Base-by-base conservation (phyloP, 805 yeast species). In the Priceomyces melissophilus region DNA sequence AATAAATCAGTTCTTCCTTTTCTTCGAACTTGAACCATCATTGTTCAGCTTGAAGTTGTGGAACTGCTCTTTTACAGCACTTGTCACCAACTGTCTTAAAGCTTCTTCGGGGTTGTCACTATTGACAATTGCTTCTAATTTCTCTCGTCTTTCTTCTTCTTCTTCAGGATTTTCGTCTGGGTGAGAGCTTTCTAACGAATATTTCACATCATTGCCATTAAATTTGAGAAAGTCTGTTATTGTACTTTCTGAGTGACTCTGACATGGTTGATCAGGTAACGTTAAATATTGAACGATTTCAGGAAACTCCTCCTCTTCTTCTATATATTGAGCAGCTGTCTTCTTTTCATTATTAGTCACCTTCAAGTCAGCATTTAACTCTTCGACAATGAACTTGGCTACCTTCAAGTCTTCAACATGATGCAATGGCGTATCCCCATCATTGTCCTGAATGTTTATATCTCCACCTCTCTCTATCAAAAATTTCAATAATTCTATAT, bases 361-460 rank as follows among this genome's bases (percentile, higher is more conserved):
- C 33, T 61, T 77, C 57, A 67, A 73, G 60, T 87, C 84, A 0
- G 91, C 96, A 3, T 76, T 72, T 26, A 82, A 71, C 38, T 79
- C 78, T 48, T 81, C 87, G 0, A 93, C 72, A 39, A 93, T 66
- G 16, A 72, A 52, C 48, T 75, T 77, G 1, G 96, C 97, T 1
- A 80, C 73, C 1, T 58, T 67, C 0, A 77, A 63, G 41, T 81
- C 84, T 56, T 93, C 99, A 15, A 81, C 87, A 50, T 88, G 95
- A 60, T 91, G 98, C 45, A 93, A 69, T 1, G 99, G 97, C 0
- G 98, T 84, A 54, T 93, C 99, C 2, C 98, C 97, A 49, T 95
- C 99, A 15, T 65, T 65, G 52, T 93, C 99, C 43, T 73, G 80
- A 26, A 90, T 67, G 58, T 93, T 89, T 16, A 89, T 76, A 55